phyloP scores from a whole-genome alignment of 2,329 filamentous ascomycete species.

The Aspergillus alliaceus region DNA sequence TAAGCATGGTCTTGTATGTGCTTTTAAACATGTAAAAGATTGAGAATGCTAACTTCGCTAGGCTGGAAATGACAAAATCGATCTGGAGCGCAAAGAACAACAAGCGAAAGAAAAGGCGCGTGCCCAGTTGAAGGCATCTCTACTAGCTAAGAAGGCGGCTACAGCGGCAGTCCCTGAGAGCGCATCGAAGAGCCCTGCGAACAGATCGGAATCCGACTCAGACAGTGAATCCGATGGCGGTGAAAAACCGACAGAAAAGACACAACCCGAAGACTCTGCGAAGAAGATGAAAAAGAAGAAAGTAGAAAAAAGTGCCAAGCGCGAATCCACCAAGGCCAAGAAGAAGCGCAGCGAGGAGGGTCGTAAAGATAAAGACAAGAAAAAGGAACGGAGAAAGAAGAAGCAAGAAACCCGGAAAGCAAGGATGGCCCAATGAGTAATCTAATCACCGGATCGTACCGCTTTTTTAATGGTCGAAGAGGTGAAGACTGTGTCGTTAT shows the following conservation, averaged over 20 bases:
- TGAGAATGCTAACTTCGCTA: slow-evolving; percentile 22
- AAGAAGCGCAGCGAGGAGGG: slow-evolving; percentile 29
- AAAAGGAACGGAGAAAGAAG: slow-evolving; percentile 32
- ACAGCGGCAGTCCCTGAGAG: slow-evolving; percentile 24
- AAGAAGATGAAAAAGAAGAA: slow-evolving; percentile 14
- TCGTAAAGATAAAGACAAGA: slow-evolving; percentile 25
- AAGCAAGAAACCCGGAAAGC: slow-evolving; percentile 44
- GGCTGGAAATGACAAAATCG: slow-evolving; percentile 53
- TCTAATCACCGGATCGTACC: not conserved
- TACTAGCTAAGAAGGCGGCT: slow-evolving; percentile 41
- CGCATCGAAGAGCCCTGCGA: slow-evolving; percentile 17
- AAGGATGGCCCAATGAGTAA: slow-evolving; percentile 18
- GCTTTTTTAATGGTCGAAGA: not conserved
- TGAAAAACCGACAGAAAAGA: not conserved
- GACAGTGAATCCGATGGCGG: slow-evolving; percentile 16
- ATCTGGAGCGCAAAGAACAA: slow-evolving; percentile 51
- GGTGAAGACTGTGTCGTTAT: not conserved
- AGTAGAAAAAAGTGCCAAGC: slow-evolving; percentile 28
- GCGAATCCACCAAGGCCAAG: slow-evolving; percentile 21
- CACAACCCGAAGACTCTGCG: not conserved
- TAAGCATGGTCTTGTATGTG: slow-evolving; percentile 70
- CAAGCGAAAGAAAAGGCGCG: slow-evolving; percentile 52
- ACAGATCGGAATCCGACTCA: slow-evolving; percentile 18
- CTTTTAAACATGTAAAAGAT: not conserved
- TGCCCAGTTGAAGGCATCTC: slow-evolving; percentile 49